phyloP scores from a whole-genome alignment of 1,139 yeast species.

The Kodamaea arcana region DNA sequence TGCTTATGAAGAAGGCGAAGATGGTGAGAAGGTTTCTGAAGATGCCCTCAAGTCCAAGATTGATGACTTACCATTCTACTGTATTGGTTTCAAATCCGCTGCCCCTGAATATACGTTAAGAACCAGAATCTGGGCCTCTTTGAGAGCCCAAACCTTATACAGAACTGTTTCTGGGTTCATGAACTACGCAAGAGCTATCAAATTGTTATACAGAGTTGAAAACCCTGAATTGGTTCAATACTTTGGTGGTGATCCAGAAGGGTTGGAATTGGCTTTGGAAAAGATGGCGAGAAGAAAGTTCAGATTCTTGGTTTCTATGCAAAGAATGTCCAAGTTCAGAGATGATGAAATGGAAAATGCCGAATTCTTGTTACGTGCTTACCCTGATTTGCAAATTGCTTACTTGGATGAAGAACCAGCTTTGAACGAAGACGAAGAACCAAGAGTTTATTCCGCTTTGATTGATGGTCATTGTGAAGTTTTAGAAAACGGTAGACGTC shows the following conservation, averaged over 20 bases:
- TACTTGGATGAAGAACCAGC: slow-evolving; percentile 94
- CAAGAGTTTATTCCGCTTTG: slow-evolving; percentile 92
- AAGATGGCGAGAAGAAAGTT: slow-evolving; percentile 99
- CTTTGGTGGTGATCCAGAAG: slow-evolving; percentile 98
- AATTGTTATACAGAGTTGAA: slow-evolving; percentile 95
- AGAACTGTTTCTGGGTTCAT: slow-evolving; percentile 98
- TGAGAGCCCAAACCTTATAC: slow-evolving; percentile 95
- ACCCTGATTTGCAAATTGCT: slow-evolving; percentile 97
- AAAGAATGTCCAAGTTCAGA: slow-evolving; percentile 93
- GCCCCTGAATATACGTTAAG: slow-evolving; percentile 98
- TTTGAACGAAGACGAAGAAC: slow-evolving; percentile 92
- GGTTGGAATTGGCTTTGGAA: slow-evolving; percentile 91
- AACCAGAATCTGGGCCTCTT: slow-evolving; percentile 98
- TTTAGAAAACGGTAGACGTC: slow-evolving; percentile 96
- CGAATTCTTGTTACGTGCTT: slow-evolving; percentile 95
- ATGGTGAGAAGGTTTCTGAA: slow-evolving; percentile 58
- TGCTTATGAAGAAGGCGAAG: slow-evolving; percentile 74
- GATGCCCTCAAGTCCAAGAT: slow-evolving; percentile 83
- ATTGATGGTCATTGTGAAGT: slow-evolving; percentile 98
- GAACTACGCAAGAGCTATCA: slow-evolving; percentile 98
- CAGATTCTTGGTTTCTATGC: slow-evolving; percentile 97
- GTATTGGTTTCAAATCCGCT: slow-evolving; percentile 98
- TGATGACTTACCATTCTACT: slow-evolving; percentile 96
- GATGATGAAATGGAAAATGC: slow-evolving; percentile 98
- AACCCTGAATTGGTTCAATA: slow-evolving; percentile 98